Percentiles rank a stretch among this genome's conserved stretches.
Conservation (phyloP, 441 rosid species). For the Melastoma candidum region DNA sequence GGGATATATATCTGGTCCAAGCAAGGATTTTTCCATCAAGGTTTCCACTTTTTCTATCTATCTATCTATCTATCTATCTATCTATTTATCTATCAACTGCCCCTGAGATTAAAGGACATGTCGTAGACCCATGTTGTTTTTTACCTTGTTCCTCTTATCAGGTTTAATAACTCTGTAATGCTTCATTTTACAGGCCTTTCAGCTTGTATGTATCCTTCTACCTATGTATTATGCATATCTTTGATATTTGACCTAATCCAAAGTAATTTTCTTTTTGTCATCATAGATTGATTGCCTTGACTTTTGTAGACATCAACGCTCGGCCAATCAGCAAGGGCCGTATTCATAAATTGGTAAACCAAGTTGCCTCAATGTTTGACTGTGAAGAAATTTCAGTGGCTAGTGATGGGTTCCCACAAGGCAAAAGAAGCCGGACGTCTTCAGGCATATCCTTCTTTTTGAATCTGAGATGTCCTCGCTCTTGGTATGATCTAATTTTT, state of each 20-base stretch:
- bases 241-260: too few species aligned
- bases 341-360: constrained; percentile 72
- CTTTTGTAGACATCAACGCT: constrained; percentile 68
- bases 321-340: constrained; percentile 74
- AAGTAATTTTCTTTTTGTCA: too few species aligned
- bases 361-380: constrained; percentile 48
- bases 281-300: constrained; percentile 42
- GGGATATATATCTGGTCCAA: constrained; percentile 69
- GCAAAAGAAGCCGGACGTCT: constrained; percentile 50
- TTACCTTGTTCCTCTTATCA: constrained; percentile 21
- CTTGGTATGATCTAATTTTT: constrained; percentile 64
- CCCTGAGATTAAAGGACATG: too few species aligned
- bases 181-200: constrained; percentile 61
- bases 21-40: constrained; percentile 40
- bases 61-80: constrained; percentile 6
- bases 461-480: constrained; percentile 55
- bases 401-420: constrained; percentile 28
- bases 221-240: constrained; percentile 3
- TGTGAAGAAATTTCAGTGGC: constrained; percentile 34
- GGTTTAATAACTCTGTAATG: constrained; percentile 8
- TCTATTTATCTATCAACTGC: not conserved
- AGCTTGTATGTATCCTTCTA: constrained; percentile 80
- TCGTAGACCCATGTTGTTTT: not conserved
- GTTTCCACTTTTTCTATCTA: constrained; percentile 23
- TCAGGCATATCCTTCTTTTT: constrained; percentile 53